Percentiles rank a stretch among this genome's conserved stretches.
Conservation (phyloP, 371 early-diverging fungal species). For the Thermomucor indicae-seudaticae region DNA sequence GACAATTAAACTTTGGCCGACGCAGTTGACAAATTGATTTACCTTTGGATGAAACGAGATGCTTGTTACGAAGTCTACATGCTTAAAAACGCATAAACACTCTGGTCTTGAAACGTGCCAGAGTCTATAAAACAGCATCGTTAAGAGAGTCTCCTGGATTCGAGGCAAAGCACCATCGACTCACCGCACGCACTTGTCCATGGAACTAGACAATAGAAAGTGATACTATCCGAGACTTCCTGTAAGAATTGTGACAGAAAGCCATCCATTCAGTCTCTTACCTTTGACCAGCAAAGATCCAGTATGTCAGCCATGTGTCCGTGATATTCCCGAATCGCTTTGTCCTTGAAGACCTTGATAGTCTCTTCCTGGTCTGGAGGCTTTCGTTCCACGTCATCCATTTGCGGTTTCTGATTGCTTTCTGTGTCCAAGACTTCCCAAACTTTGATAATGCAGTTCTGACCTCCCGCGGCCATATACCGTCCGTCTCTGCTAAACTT, state of each 20-base stretch:
- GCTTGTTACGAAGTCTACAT: conserved; percentile 74
- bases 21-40: not conserved
- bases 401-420: too few relatives aligned
- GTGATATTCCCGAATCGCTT: conserved; percentile 60
- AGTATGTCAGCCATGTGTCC: conserved; percentile 74
- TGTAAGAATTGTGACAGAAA: not conserved
- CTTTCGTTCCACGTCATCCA: conserved; percentile 17
- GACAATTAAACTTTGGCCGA: not conserved
- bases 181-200: conserved; percentile 77
- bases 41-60: conserved; percentile 80
- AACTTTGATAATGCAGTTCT: conserved; percentile 66
- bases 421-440: conserved; percentile 61
- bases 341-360: conserved; percentile 56
- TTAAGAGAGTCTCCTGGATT: not conserved
- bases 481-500: conserved; percentile 75
- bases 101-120: conserved; percentile 76
- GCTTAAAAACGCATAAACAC: conserved; percentile 76
- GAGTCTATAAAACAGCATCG: conserved; percentile 38
- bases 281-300: conserved; percentile 83
- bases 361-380: conserved; percentile 22
- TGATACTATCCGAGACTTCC: conserved; percentile 40
- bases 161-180: not conserved
- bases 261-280: conserved; percentile 1
- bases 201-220: conserved; percentile 78
- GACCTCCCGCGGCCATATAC: conserved; percentile 78